A percentile compares a stretch with the other conserved stretches of the same genome.
These are phyloP conservation scores for Suillus occidentalis DNA, from an alignment of 768 basidiomycete species.

Conservation along the genomic window DNA sequence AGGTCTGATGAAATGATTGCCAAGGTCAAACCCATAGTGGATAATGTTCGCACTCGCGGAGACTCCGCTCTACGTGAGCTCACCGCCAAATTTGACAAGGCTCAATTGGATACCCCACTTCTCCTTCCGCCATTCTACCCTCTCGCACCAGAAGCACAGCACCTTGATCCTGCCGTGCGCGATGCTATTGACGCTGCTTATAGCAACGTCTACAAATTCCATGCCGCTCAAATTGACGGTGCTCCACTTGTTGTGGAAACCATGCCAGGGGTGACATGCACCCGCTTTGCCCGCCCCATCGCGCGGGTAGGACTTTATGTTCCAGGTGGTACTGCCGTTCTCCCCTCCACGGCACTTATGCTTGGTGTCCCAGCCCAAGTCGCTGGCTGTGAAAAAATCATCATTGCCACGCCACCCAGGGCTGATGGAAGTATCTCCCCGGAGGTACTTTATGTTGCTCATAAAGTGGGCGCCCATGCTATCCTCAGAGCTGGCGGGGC, in stretches of 20 bases:
- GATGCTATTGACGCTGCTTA: constrained; percentile 90
- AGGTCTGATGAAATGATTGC: constrained; percentile 62
- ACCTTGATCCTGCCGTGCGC: constrained; percentile 61
- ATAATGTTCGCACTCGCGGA: constrained; percentile 78
- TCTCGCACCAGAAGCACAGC: constrained; percentile 49
- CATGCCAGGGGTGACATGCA: constrained; percentile 96
- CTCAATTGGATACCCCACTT: constrained; percentile 63
- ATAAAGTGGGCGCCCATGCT: constrained; percentile 85
- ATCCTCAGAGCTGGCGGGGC: constrained; percentile 95
- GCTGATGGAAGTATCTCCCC: constrained; percentile 91
- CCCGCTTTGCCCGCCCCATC: constrained; percentile 93
- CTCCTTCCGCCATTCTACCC: constrained; percentile 74
- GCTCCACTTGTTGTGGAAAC: constrained; percentile 83
- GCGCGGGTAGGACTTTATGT: constrained; percentile 95
- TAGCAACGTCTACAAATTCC: constrained; percentile 88
- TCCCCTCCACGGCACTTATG: constrained; percentile 97
- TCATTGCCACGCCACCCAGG: constrained; percentile 95
- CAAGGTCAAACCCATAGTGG: constrained; percentile 93
- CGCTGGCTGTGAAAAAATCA: constrained; percentile 88
- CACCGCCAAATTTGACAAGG: constrained; percentile 93
- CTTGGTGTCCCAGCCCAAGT: constrained; percentile 97
- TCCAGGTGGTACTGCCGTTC: constrained; percentile 93
- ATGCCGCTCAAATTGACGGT: constrained; percentile 79
- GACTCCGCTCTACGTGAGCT: constrained; percentile 85
- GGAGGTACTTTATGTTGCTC: constrained; percentile 96